Evolutionary conservation across 2,329 filamentous ascomycete species (phyloP), one percentile per base, ranked within the genome.

Genomic region (Apiospora aurea): DNA sequence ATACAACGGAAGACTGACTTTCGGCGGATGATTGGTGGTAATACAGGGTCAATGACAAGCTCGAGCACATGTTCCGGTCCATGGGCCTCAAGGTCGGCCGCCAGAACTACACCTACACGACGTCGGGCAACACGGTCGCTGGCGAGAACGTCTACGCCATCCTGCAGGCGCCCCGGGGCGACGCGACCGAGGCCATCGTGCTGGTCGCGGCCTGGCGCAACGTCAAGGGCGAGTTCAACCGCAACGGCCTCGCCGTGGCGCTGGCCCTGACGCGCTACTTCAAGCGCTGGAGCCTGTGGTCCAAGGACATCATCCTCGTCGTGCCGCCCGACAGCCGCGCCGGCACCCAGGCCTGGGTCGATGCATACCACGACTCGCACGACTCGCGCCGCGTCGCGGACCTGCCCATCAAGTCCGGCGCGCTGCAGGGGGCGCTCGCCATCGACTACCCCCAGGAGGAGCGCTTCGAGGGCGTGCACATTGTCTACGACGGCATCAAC

Each of bases 261-360:
- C 84, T 99, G 77, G 95, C 96, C 0, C 83, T 99, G 76, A 94
- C 94, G 41, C 90, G 96, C 75, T 99, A 99, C 83, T 98, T 99
- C 85, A 97, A 97, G 83, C 90, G 93, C 76, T 99, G 96, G 96
- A 98, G 95, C 70, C 87, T 99, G 41, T 99, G 96, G 96, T 98
- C 95, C 72, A 99, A 99, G 83, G 96, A 99, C 81, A 97, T 99
- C 76, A 96, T 99, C 72, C 91, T 99, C 76, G 84, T 99, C 7
- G 88, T 99, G 67, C 92, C 96, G 0, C 92, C 94, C 0, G 96
- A 99, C 82, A 97, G 94, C 81, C 93, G 92, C 72, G 93, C 94
- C 14, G 96, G 96, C 0, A 94, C 95, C 0, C 95, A 98, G 80
- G 96, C 96, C 34, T 99, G 96, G 96, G 94, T 98, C 11, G 95